Evolutionary conservation across 192 early-diverging fungal species (phyloP), one percentile per base, ranked within the genome.

Genomic region (Backusella sp.): DNA sequence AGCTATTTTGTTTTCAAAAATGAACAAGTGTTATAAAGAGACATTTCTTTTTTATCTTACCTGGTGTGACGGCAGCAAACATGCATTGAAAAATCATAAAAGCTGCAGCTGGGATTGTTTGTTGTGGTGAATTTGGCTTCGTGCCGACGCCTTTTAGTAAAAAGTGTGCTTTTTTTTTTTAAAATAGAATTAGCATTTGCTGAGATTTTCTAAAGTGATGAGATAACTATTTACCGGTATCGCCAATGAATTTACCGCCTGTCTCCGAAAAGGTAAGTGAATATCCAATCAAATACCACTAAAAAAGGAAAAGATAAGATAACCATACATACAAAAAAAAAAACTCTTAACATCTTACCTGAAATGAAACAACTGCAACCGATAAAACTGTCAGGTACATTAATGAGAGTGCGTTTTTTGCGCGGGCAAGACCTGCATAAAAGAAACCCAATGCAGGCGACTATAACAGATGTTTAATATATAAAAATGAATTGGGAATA

Each of bases 351-450:
- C 15, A 52, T 49, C 7, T 41, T 41, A 82, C 77, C 70, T 79
- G 90, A 65, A 94, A 73, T 37, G 90, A 89, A 21, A 93, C 91
- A 21, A 94, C 82, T 6, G 92, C 93, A 17, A 94, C 85, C 28
- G 91, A 85, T 53, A 95, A 77, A 81, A 93, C 86, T 56, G 89
- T 88, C 35, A 94, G 82, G 81, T 91, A 90, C 81, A 94, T 92
- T 19, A 94, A 82, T 23, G 93, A 94, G n/a, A 94, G 84, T 3
- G 93, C 93, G 79, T 94, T 92, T 80, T 94, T 94, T 80, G 86
- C 88, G 56, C 91, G 90, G 19, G 93, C 90, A 85, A 94, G 87
- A 37, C 80, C 80, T 71, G 91, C 86, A 80, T 94, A 94, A 75
- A 94, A 94, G 84, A 92, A 92, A 35, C 93, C 92, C 12, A 92